Evolutionary conservation across 169 alveolate genomes (phyloP), one percentile per base, ranked within the genome.

Genomic region (Eimeria sp.): DNA sequence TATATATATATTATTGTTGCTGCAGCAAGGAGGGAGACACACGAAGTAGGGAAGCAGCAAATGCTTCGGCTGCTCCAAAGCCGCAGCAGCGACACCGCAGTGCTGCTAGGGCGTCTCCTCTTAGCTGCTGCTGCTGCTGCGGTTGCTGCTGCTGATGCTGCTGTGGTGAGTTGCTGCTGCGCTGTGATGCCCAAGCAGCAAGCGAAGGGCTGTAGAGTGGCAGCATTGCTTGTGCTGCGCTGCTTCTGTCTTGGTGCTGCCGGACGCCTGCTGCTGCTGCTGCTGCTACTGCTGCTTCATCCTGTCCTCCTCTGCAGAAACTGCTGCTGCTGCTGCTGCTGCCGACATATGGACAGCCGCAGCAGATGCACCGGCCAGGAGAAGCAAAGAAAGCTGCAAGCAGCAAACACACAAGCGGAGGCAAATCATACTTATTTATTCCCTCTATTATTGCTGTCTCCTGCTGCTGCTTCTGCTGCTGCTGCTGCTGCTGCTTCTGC

Each of bases 131-230:
- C 45, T 40, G 84, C 57, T 80, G 87, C 87, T 80, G 89, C 70
- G 47, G 89, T 30, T 78, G 47, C 18, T 80, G 47, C 89, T 80
- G 89, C 89, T 80, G 89, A 70, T 80, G 89, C 61, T 76, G 87
- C 67, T 45, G 89, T 5, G 57, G n/a, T 30, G 45, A 22, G 63
- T 30, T 76, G 87, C 40, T 76, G 65, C 27, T 34, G 3, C 87
- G 10, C 67, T 27, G 22, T 11, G 5, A 43, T 45, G 63, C 6
- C 5, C 20, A 25, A 22, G 70, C 18, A 47, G 22, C 25, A 45
- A 45, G 47, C 0, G 45, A 80, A 45, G 27, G 70, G 45, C 89
- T 47, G 54, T 73, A 73, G 34, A 73, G 13, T 7, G 84, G 84
- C 84, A 73, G 16, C 54, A 34, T 34, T 34, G 14, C 51, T n/a